Evolutionary conservation across 306 rosid species (phyloP), one percentile per base, ranked within the genome.

Genomic region (Biancaea sappan): DNA sequence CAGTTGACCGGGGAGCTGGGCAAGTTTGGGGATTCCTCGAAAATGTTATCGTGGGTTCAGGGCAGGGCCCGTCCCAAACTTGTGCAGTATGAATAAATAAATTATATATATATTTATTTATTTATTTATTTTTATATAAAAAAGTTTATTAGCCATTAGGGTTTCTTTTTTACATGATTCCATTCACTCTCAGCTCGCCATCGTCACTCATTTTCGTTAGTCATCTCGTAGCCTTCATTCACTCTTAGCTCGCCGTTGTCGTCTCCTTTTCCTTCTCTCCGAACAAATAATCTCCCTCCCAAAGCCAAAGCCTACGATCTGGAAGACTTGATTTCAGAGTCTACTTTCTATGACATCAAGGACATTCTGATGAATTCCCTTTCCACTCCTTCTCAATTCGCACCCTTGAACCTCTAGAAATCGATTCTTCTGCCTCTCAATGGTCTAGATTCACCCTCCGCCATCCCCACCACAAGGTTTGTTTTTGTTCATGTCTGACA

Each of bases 191-290:
- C n/a, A n/a, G n/a, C n/a, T n/a, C n/a, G n/a, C n/a, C n/a, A n/a
- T n/a, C n/a, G n/a, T n/a, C n/a, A n/a, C n/a, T n/a, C n/a, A n/a
- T n/a, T n/a, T n/a, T n/a, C n/a, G n/a, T n/a, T n/a, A n/a, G n/a
- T n/a, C n/a, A n/a, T n/a, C n/a, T n/a, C n/a, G n/a, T n/a, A n/a
- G n/a, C n/a, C n/a, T n/a, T n/a, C n/a, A n/a, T n/a, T n/a, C n/a
- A 95, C 86, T 98, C 99, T 0, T 96, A 92, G 53, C 40, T 92
- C 26, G 92, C 92, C 81, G 88, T 97, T 0, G 66, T 90, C 44
- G n/a, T n/a, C 73, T 95, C 19, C 97, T 95, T 76, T 95, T 97
- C 6, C 96, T 95, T 69, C 98, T 95, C 75, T n/a, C n/a, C 34
- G 99, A 9, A 95, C 95, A 0, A 96, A 98, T 32, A 88, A 86